Base-by-base conservation (phyloP, 2,329 filamentous ascomycete genomes). In the Ciborinia camelliae region DNA sequence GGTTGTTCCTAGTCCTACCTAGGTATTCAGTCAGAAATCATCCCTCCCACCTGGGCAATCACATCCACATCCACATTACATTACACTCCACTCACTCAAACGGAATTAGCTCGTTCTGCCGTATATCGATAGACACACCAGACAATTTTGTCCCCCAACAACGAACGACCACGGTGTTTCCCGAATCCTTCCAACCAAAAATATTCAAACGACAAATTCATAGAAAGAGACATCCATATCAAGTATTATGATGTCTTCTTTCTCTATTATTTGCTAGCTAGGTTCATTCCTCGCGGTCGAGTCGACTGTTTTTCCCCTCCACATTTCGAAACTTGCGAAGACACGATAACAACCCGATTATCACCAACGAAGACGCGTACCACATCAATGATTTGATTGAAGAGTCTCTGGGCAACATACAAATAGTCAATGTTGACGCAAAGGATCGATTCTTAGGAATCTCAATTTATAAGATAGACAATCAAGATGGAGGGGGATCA, bases 401-500 rank as follows among this genome's bases (percentile, higher is more conserved):
- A 43, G 35, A 48, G 23, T 58, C 37, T 15, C 26, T 18, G 51
- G 52, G 45, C 61, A 48, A 30, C n/a, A 41, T 28, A 48, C 20
- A n/a, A 55, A 62, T 20, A 63, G 61, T 63, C 61, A 35, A 63
- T 63, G 61, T 63, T 63, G 30, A 55, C 52, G 61, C 52, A 39
- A 37, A 50, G 41, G 54, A 18, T 57, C 26, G 61, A 63, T 63
- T 63, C 61, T 57, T 50, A 63, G 61, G 61, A 63, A 63, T 63
- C 61, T 58, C 7, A 45, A 55, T 53, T 43, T 43, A 52, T 7
- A 52, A n/a, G n/a, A 8, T 7, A 52, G 20, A 18, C 47, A 39
- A n/a, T 2, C 10, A 50, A 37, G 41, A 63, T 63, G 70, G 73
- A 72, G 64, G 67, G 68, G 48, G 67, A 62, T 45, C 71, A 61